Conservation (phyloP, 352 stramenopile genomes). For the Phytophthora boehmeriae region DNA sequence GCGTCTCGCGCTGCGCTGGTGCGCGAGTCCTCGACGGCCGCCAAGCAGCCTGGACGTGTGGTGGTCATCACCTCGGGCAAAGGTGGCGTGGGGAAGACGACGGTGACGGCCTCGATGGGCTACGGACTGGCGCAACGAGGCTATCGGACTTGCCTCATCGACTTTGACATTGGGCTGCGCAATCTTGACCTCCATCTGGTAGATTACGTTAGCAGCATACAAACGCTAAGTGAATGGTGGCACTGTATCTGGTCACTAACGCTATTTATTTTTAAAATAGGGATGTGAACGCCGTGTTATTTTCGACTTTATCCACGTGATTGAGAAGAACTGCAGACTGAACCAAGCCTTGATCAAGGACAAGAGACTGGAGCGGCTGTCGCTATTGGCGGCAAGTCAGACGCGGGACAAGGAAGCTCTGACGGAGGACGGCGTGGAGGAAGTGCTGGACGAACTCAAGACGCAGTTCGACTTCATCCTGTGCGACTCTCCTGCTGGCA, state of each 20-base stretch:
- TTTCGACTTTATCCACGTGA: slow-evolving; percentile 95
- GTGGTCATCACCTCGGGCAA: slow-evolving; percentile 94
- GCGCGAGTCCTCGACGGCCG: slow-evolving; percentile 14
- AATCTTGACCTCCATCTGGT: slow-evolving; percentile 93
- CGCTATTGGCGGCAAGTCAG: slow-evolving; percentile 89
- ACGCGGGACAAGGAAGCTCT: slow-evolving; percentile 92
- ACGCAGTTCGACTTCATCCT: slow-evolving; percentile 91
- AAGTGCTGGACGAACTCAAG: slow-evolving; percentile 84
- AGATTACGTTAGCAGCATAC: slow-evolving; percentile 5
- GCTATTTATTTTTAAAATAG: slow-evolving; percentile 7
- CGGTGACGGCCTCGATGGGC: slow-evolving; percentile 86
- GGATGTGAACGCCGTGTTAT: slow-evolving; percentile 92
- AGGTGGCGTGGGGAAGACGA: slow-evolving; percentile 94
- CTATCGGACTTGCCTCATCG: slow-evolving; percentile 91
- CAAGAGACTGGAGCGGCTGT: slow-evolving; percentile 86
- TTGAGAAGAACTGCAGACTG: slow-evolving; percentile 90
- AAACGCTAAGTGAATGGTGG: slow-evolving; percentile 5
- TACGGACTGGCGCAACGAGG: slow-evolving; percentile 86
- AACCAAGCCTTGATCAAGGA: slow-evolving; percentile 92
- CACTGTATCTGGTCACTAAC: slow-evolving; percentile 3
- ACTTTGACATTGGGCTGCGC: slow-evolving; percentile 94
- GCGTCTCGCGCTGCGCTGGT: slow-evolving; percentile 9
- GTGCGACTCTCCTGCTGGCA: slow-evolving; percentile 90
- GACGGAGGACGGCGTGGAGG: slow-evolving; percentile 88
- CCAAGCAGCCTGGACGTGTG: slow-evolving; percentile 57